These are phyloP conservation scores for Trypanosoma boissoni DNA, from an alignment of 208 protist species.

Conservation along the genomic window DNA sequence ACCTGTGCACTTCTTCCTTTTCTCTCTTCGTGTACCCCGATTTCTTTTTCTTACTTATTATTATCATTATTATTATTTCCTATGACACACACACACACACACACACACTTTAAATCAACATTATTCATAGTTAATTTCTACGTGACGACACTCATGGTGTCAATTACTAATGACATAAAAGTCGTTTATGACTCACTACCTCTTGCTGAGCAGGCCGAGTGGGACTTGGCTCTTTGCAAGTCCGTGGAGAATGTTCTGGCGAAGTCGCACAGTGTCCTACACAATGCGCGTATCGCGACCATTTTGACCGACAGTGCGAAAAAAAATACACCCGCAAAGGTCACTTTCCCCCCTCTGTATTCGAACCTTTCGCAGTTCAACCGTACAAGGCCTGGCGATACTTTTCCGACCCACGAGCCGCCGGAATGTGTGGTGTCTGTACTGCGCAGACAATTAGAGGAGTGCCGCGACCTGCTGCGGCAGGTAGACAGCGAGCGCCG, in stretches of 20 bases:
- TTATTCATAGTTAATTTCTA: too few species aligned
- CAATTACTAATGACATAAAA: too few species aligned
- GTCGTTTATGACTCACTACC: neutral
- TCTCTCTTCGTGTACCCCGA: neutral
- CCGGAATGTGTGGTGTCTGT: neutral
- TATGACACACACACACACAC: too few species aligned
- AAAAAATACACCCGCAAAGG: neutral
- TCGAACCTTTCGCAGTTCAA: neutral
- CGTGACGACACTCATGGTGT: too few species aligned
- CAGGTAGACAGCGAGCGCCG: constrained; percentile 60
- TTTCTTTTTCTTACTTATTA: neutral
- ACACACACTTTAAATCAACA: too few species aligned
- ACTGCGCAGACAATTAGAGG: constrained; percentile 31
- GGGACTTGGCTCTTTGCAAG: neutral
- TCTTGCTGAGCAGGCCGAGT: neutral
- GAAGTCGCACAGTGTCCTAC: neutral
- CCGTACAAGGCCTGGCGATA: too few species aligned
- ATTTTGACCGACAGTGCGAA: neutral
- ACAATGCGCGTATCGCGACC: neutral
- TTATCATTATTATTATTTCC: too few species aligned
- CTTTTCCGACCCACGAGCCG: neutral
- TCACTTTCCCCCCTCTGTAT: neutral
- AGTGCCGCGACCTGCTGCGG: constrained; percentile 44
- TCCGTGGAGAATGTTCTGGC: neutral
- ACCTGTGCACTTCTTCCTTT: neutral